Evolutionary conservation across 2,329 filamentous ascomycete species (phyloP).

Genomic region (Cladophialophora psammophila): DNA sequence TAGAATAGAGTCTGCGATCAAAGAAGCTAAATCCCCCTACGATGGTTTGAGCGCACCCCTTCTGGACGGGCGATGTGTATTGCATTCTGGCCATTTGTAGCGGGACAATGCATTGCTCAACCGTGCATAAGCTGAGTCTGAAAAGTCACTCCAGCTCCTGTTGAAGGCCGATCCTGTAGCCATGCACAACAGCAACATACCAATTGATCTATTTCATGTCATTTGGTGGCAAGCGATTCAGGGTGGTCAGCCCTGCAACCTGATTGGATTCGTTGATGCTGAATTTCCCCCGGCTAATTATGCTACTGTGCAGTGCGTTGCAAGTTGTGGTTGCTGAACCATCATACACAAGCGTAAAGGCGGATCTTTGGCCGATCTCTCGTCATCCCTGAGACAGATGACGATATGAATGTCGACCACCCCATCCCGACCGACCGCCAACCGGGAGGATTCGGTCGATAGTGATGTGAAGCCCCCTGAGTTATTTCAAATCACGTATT

Average conservation of each 20-base stretch:
- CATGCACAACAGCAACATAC: not conserved
- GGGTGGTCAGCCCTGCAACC: not conserved
- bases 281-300: not conserved
- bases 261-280: not conserved
- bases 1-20: constrained; percentile 27
- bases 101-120: not conserved
- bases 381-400: not conserved
- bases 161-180: not conserved
- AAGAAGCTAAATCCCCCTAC: not conserved
- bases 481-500: not conserved
- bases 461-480: not conserved
- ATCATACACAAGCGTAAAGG: not conserved
- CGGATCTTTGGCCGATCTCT: not conserved
- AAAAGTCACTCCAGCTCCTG: not conserved
- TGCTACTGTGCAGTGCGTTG: not conserved
- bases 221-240: not conserved
- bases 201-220: not conserved
- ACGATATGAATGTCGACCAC: not conserved
- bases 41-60: not conserved
- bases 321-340: not conserved
- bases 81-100: not conserved
- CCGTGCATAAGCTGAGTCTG: not conserved
- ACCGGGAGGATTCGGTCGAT: not conserved
- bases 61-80: not conserved
- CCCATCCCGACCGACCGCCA: not conserved